A percentile compares a stretch with the other conserved stretches of the same genome.
Conservation (phyloP, 2,329 filamentous ascomycete genomes). For the Penicillium crustosum region DNA sequence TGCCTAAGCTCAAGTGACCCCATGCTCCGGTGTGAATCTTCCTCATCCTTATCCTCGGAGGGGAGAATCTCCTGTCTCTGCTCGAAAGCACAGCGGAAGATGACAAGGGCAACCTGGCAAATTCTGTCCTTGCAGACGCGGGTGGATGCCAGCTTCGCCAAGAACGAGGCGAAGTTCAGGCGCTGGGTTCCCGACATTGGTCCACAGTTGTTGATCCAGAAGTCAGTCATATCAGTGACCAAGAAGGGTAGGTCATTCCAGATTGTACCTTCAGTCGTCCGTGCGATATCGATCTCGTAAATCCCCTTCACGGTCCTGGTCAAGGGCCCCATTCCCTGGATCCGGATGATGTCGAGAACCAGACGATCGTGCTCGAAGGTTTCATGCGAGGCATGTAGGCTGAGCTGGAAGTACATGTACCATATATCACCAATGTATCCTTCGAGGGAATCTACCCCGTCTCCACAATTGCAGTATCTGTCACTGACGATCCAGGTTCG, state of each 20-base stretch:
- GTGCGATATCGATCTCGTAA: constrained; percentile 25
- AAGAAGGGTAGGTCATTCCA: constrained; percentile 29
- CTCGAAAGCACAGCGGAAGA: constrained; percentile 23
- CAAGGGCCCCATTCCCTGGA: constrained; percentile 20
- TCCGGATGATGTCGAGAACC: constrained; percentile 25
- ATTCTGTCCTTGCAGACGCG: constrained; percentile 21
- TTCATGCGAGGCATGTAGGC: constrained; percentile 14
- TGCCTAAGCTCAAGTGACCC: constrained; percentile 13
- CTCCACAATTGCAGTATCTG: constrained; percentile 19
- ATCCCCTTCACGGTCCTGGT: constrained; percentile 9
- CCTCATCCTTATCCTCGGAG: constrained; percentile 15
- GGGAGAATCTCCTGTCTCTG: constrained; percentile 7
- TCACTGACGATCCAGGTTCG: constrained; percentile 12
- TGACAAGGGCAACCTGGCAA: constrained; percentile 21
- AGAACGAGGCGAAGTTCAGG: constrained; percentile 21
- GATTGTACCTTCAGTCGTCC: constrained; percentile 21
- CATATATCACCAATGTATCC: constrained; percentile 19
- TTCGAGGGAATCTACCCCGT: constrained; percentile 21
- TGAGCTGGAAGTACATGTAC: constrained; percentile 26
- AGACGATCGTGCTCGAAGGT: constrained; percentile 20
- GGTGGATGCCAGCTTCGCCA: constrained; percentile 27
- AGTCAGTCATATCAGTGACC: constrained; percentile 19
- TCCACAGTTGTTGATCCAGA: too few species aligned
- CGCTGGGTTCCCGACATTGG: constrained; percentile 17
- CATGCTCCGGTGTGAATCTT: constrained; percentile 10